These are phyloP conservation scores for Candida schatavii DNA, from an alignment of 805 yeast genomes.

Conservation along the genomic window DNA sequence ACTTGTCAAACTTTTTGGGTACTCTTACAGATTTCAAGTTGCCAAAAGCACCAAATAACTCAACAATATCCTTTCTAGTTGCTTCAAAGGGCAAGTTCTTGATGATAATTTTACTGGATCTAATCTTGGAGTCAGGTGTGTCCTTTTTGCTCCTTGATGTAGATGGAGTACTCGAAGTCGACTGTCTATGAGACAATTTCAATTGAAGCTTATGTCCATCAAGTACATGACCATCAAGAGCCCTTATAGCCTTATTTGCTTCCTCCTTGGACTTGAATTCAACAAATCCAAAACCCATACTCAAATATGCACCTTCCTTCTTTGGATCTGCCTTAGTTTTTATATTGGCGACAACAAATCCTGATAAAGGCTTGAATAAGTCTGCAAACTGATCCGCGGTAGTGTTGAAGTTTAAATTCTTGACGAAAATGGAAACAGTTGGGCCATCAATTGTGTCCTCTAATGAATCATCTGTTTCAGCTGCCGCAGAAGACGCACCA, in stretches of 20 bases:
- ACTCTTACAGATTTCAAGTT: conserved; percentile 91
- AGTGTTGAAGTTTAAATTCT: conserved; percentile 87
- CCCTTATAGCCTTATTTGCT: conserved; percentile 72
- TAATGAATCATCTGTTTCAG: conserved; percentile 11
- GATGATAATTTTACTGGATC: conserved; percentile 79
- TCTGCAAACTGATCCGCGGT: conserved; percentile 53
- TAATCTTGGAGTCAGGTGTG: conserved; percentile 30
- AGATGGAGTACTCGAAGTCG: conserved; percentile 27
- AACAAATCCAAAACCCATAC: conserved; percentile 98
- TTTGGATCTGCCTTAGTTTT: conserved; percentile 88
- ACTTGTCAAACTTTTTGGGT: conserved; percentile 92
- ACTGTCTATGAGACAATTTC: conserved; percentile 81
- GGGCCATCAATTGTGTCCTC: conserved; percentile 56
- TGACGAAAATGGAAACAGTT: conserved; percentile 84
- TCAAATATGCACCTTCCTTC: conserved; percentile 58
- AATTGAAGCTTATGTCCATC: conserved; percentile 90
- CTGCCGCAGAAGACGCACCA: conserved; percentile 11
- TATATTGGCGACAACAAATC: conserved; percentile 78
- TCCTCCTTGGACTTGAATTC: conserved; percentile 79
- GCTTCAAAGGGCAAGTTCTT: conserved; percentile 98
- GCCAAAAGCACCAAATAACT: conserved; percentile 91
- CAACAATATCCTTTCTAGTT: conserved; percentile 86
- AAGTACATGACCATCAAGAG: conserved; percentile 71
- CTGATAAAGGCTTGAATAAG: conserved; percentile 67
- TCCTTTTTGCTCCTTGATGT: conserved; percentile 20